A percentile compares a stretch with the other conserved stretches of the same genome.
Evolutionary conservation across 2,329 filamentous ascomycete genomes (phyloP).

Genomic region (Cladosporium sp.): DNA sequence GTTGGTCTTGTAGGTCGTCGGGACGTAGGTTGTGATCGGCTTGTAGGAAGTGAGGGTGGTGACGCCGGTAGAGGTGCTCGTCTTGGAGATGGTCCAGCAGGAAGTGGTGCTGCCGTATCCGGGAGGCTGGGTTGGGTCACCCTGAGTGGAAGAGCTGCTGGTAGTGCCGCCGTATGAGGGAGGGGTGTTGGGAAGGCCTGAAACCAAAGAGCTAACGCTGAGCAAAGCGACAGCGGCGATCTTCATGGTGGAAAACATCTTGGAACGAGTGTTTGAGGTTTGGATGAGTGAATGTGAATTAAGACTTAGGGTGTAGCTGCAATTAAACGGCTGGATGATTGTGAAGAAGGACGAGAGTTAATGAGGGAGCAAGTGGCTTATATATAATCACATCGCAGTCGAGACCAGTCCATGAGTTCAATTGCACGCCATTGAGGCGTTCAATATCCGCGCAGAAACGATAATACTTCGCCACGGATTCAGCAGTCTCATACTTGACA

Average conservation of each 20-base stretch:
- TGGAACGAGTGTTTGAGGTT: neutral
- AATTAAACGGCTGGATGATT: neutral
- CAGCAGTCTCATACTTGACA: neutral
- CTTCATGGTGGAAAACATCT: conserved; percentile 9
- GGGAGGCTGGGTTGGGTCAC: neutral
- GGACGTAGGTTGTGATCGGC: neutral
- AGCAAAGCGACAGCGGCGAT: conserved; percentile 1
- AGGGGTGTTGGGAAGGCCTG: conserved; percentile 1
- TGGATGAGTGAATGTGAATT: neutral
- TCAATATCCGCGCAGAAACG: neutral
- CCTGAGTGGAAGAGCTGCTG: neutral
- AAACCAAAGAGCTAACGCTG: conserved; percentile 7
- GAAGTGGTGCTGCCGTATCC: neutral
- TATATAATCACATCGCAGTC: neutral
- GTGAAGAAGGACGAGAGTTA: neutral
- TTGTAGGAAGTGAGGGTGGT: conserved; percentile 9
- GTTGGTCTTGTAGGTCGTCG: conserved; percentile 2
- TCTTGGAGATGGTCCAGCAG: neutral
- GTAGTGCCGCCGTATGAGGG: conserved; percentile 1
- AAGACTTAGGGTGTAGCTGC: neutral
- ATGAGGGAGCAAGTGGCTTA: neutral
- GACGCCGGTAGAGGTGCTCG: neutral
- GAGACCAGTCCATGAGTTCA: neutral
- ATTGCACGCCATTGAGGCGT: neutral
- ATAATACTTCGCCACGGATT: neutral